Conservation (phyloP, 164 flowering plant genomes). For the Magnolia sinica region DNA sequence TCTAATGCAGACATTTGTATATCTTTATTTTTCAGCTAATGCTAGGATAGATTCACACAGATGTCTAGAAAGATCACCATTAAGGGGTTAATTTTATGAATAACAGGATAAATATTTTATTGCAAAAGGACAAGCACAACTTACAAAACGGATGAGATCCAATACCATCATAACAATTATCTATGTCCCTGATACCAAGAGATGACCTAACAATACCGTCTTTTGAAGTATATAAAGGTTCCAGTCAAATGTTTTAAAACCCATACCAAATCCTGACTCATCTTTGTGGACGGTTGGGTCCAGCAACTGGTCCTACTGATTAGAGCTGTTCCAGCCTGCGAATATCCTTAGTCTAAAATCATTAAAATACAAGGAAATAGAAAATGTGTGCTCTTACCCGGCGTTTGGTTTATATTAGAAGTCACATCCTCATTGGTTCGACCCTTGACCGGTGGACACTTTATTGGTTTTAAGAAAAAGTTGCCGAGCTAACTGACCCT, state of each 20-base stretch:
- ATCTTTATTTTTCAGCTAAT: not conserved
- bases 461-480: too few species aligned
- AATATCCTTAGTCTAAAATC: not conserved
- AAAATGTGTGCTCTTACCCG: not conserved
- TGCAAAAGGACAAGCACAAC: not conserved
- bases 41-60: not conserved
- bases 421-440: not conserved
- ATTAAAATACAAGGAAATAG: too few species aligned
- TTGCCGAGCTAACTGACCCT: too few species aligned
- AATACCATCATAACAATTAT: not conserved
- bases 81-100: not conserved
- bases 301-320: not conserved
- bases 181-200: not conserved
- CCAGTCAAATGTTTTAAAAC: not conserved
- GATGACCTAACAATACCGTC: not conserved
- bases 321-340: not conserved
- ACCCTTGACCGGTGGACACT: not conserved
- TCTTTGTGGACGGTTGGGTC: not conserved
- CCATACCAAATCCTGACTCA: not conserved
- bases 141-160: not conserved
- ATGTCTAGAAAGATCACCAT: not conserved
- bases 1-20: not conserved
- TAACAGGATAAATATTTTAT: not conserved
- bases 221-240: not conserved
- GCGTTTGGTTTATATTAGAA: not conserved